Conservation (phyloP, 176 grass and related monocot genomes). For the Triticum timopheevii region DNA sequence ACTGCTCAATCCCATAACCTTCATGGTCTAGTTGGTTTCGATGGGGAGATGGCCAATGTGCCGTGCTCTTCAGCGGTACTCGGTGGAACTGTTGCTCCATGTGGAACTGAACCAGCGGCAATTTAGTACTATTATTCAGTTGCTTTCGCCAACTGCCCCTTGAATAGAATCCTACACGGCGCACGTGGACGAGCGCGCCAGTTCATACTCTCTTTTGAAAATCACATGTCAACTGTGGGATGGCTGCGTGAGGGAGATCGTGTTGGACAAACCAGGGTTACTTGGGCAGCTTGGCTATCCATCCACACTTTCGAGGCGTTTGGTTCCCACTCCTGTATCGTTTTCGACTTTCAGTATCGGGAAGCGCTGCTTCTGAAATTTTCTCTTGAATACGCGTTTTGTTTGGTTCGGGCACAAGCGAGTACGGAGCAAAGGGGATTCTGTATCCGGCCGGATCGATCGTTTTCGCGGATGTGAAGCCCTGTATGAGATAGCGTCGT, state of each 20-base stretch:
- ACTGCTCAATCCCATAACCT: neutral
- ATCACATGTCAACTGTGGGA: neutral
- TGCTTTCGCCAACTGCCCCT: constrained; percentile 1
- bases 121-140: neutral
- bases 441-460: no score
- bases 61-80: neutral
- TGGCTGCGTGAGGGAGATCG: neutral
- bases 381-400: no score
- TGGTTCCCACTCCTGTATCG: no score
- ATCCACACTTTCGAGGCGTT: neutral
- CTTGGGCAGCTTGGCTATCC: neutral
- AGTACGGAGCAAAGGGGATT: no score
- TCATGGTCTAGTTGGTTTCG: neutral
- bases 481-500: no score
- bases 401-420: no score
- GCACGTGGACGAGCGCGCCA: neutral
- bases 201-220: neutral
- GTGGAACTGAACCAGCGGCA: neutral
- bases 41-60: neutral
- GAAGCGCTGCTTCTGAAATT: no score
- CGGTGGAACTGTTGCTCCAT: neutral
- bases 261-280: constrained; percentile 14
- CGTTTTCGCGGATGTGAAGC: no score
- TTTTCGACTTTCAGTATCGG: no score
- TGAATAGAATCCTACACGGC: neutral